Evolutionary conservation across 2,329 filamentous ascomycete genomes (phyloP), one percentile per base, ranked within the genome.

Genomic region (Ophiostoma australiae): DNA sequence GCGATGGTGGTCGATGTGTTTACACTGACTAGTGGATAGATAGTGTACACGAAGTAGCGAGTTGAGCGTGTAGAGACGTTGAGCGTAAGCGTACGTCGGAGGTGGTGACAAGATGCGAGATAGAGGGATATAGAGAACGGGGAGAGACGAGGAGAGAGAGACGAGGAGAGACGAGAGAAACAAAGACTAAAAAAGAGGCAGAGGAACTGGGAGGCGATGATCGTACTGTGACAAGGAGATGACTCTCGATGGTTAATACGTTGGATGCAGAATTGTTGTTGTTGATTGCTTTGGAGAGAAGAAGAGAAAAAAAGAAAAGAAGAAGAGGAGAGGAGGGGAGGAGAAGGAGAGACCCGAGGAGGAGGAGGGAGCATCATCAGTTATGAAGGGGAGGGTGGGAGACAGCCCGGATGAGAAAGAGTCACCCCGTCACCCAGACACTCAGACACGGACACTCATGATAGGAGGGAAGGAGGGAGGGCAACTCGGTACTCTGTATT

Each of bases 141-240:
- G 73, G 68, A 72, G 20, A 69, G 52, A 41, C 13, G 37, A 55
- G 17, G 48, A 69, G 67, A 27, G 44, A n/a, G 39, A 52, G 48
- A 58, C n/a, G 20, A 48, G 3, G 15, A 35, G 66, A 37, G 66
- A 41, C n/a, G 35, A 44, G 67, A 55, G 41, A 68, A 37, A 55
- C 67, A 33, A 70, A 39, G 55, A 69, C 31, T 66, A 63, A 61
- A 61, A 75, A 73, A 70, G 71, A 75, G 77, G 77, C 80, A 81
- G 77, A 79, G 83, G 73, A 73, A 71, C 84, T 86, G 85, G 80
- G 65, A 44, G 81, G 84, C 82, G 84, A 87, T 81, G 80, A 84
- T 84, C 85, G 81, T 82, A 84, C 86, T 85, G 86, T 85, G 85
- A 87, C 85, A 83, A 73, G 81, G 80, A 82, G 82, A 81, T 80